Evolutionary conservation across 768 basidiomycete species (phyloP), one percentile per base, ranked within the genome.

Genomic region (Rhodotorula sphaerocarpa): DNA sequence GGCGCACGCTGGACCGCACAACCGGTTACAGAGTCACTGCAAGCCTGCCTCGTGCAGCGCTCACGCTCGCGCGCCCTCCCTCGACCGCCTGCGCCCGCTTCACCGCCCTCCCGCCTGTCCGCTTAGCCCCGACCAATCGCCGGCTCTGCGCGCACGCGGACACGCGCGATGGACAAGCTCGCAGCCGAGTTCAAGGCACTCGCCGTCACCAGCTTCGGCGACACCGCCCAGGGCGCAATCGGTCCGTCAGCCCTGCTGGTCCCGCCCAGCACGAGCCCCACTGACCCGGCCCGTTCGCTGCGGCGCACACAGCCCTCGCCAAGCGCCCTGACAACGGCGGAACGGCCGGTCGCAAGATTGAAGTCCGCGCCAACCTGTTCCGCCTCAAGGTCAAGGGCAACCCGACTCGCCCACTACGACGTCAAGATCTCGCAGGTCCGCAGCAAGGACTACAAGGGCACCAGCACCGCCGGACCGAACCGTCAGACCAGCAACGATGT

Each of bases 141-240:
- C n/a, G n/a, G n/a, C n/a, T n/a, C n/a, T n/a, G n/a, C n/a, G n/a
- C n/a, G n/a, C n/a, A n/a, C n/a, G n/a, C n/a, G n/a, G n/a, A n/a
- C n/a, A n/a, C n/a, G n/a, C n/a, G n/a, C n/a, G n/a, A 64, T 64
- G 63, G 52, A 64, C n/a, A 39, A 47, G 3, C 53, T 64, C 47
- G 18, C 39, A 3, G 25, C 28, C 12, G 53, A 59, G 33, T 56
- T 65, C 58, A 52, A 52, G 31, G 21, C 58, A 5, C 30, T 65
- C 28, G 44, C 54, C 11, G 21, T 65, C 21, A 60, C 43, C 10
- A 30, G 16, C 1, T 12, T 59, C 6, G 58, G 58, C 28, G 41
- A 39, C 12, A 23, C 47, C 4, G 41, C 21, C 27, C 27, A 30
- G 6, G 34, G 20, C 2, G 55, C 43, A 0, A 34, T 65, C 54